Evolutionary conservation across 1,139 yeast genomes (phyloP), one percentile per base, ranked within the genome.

Genomic region (Lodderomyces margitis): DNA sequence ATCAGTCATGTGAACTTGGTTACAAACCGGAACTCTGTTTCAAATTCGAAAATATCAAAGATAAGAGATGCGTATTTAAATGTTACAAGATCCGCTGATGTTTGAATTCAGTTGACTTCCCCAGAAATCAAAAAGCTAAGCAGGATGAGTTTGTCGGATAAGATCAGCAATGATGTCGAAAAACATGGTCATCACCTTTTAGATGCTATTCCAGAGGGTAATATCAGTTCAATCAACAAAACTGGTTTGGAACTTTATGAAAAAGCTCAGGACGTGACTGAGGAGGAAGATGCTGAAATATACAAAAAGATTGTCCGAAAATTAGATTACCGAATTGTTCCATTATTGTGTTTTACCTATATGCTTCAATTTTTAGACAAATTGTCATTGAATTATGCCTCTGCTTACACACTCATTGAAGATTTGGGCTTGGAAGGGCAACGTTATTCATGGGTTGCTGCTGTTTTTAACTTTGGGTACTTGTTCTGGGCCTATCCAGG

Each of bases 381-480:
- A 50, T 65, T 75, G 34, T 56, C 75, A 34, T 56, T 75, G 41
- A 74, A 74, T 49, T 72, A 59, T 46, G 63, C 63, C 6, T 39
- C 56, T 17, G 57, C 60, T 4, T 59, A 55, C 34, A 43, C 55
- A 1, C 48, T 61, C 31, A 52, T 36, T 36, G 58, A 55, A 23
- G 66, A 61, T 43, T 49, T 60, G 16, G 36, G 36, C 19, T 33
- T 21, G 17, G 25, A 33, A 14, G 25, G 25, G 11, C 19, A 33
- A 21, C 21, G 36, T 10, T 20, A 20, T 33, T 19, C 19, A 14
- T 21, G 36, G 76, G 61, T 78, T 40, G 78, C 81, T n/a, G 79
- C 87, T 1, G 71, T 80, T 23, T 81, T 82, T 56, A 74, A 75
- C 49, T 66, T 75, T 46, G 81, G 80, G 5, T 75, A 73, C 49